phyloP scores from a whole-genome alignment of 2,329 filamentous ascomycete species.

The Rhynchosporium secalis region DNA sequence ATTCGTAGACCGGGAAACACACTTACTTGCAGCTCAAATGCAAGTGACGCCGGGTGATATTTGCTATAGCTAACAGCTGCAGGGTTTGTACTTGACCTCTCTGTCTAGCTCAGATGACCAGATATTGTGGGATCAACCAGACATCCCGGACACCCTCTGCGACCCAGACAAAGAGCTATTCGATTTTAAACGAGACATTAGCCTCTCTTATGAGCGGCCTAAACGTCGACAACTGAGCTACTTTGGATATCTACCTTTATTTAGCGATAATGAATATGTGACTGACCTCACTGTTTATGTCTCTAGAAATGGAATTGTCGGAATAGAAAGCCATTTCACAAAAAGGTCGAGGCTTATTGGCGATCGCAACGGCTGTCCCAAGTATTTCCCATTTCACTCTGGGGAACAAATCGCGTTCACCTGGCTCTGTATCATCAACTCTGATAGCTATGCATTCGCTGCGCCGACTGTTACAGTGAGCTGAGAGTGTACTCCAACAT shows the following conservation, averaged over 20 bases:
- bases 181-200: conserved; percentile 21
- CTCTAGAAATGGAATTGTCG: conserved; percentile 18
- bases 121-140: conserved; percentile 21
- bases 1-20: conserved; percentile 11
- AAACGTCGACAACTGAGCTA: conserved; percentile 17
- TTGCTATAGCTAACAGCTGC: conserved; percentile 13
- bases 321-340: conserved; percentile 22
- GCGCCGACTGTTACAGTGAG: conserved; percentile 17
- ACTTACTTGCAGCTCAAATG: conserved; percentile 20
- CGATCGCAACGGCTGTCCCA: conserved; percentile 10
- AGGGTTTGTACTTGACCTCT: conserved; percentile 22
- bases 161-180: conserved; percentile 1
- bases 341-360: conserved; percentile 20
- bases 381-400: conserved; percentile 18
- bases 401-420: conserved; percentile 22
- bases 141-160: conserved; percentile 15
- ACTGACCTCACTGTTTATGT: conserved; percentile 22
- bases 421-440: conserved; percentile 22
- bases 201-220: conserved; percentile 6
- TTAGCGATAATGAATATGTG: conserved; percentile 15
- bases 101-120: conserved; percentile 16
- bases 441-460: conserved; percentile 13
- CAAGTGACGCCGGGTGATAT: conserved; percentile 15
- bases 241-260: conserved; percentile 23
- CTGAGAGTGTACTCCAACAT: conserved; percentile 1